Evolutionary conservation across 2,329 filamentous ascomycete species (phyloP), one percentile per base, ranked within the genome.

Genomic region (Thermomyces lanuginosus): DNA sequence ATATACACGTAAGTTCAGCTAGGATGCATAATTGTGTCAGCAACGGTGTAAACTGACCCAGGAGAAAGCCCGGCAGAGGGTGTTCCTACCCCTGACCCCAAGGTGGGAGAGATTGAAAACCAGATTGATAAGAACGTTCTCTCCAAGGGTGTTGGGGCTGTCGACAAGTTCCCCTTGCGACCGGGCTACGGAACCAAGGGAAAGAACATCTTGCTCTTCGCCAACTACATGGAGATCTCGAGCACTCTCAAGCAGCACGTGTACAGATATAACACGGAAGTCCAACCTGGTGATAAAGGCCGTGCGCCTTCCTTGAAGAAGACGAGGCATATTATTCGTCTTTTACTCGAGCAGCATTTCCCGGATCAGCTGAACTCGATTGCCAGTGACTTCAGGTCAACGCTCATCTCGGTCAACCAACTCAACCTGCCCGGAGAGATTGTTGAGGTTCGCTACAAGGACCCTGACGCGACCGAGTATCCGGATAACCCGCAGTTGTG

Each of bases 251-350:
- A 34, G 33, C 21, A 37, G 5, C 26, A 36, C 2, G 39, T 55
- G 2, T 51, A 41, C 30, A 42, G 44, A 2, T 58, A 58, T 29
- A 42, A 38, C 9, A 34, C 55, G 5, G 27, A 34, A 3, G 36
- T 37, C 10, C 29, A 33, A 2, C 33, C 36, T 6, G 28, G 15
- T 4, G 24, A 13, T 3, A 16, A 20, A n/a, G 24, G 14, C 6
- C 22, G 24, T 17, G 15, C 6, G 3, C 42, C 44, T 3, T 28
- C 44, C 21, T 58, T 56, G 27, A 51, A 51, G 17, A 65, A 61
- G 42, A 60, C 51, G 18, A 53, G 54, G 21, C 57, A 58, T 4
- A 47, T 69, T 4, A 48, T 71, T 9, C 45, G 61, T 9, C 39
- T 63, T 12, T 37, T 72, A 10, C 36, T 59, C 9, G 47, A 56